Evolutionary conservation across 495 filamentous ascomycete species (phyloP).

Genomic region (Podospora bellae-mahoneyi): DNA sequence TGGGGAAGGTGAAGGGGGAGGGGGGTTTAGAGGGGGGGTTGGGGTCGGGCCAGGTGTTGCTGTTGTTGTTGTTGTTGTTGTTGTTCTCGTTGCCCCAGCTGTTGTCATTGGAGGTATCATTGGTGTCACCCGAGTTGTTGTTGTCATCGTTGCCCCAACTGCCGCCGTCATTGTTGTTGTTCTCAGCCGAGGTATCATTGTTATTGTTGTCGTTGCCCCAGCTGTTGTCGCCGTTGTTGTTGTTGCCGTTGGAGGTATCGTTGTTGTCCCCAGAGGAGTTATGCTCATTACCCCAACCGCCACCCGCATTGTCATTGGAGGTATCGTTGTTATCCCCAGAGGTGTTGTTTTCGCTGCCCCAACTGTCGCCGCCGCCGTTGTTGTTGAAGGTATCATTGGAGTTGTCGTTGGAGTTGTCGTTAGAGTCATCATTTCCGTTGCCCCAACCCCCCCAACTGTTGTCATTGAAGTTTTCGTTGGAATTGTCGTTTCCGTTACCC

Average conservation of each 20-base stretch:
- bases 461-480: neutral
- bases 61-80: constrained; percentile 9
- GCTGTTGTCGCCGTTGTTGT: constrained; percentile 9
- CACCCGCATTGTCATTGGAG: no score
- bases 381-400: no score
- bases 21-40: constrained; percentile 5
- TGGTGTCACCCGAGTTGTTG: constrained; percentile 11
- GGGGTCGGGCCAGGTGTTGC: neutral
- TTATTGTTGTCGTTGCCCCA: constrained; percentile 13
- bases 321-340: no score
- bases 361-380: no score
- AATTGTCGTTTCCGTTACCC: constrained; percentile 2
- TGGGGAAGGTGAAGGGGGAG: neutral
- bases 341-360: no score
- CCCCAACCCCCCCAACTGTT: neutral
- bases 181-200: neutral
- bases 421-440: neutral
- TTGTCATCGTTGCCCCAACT: constrained; percentile 14
- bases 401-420: neutral
- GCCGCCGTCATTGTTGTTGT: constrained; percentile 13
- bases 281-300: no score
- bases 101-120: constrained; percentile 15
- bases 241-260: no score
- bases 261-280: no score
- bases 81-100: constrained; percentile 2